Base-by-base conservation (phyloP, 1,284 basidiomycete species). In the Meripilus lineatus region DNA sequence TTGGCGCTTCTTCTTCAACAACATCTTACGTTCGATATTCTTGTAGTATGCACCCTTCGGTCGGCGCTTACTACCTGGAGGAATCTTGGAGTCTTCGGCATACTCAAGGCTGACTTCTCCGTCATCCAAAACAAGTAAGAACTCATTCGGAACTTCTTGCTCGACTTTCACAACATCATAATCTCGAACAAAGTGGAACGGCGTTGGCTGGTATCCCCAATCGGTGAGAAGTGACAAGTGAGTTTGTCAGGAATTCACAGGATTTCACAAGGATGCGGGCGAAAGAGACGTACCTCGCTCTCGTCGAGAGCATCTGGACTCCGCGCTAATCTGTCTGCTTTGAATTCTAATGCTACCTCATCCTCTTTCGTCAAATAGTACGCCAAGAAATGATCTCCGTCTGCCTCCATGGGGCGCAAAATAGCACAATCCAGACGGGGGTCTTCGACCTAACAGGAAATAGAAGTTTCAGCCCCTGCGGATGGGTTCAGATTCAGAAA, bases 351-450 rank as follows among this genome's bases (percentile, higher is more conserved):
- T 5, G 61, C 63, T 6, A 53, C 53, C 21, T 82, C 82, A 54
- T 93, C 89, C 44, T 90, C 84, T 54, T 78, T 73, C 1, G 90
- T 88, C 11, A 94, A 74, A 57, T 92, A 94, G 62, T 89, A 94
- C n/a, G 89, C 82, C 46, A 95, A 68, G 71, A 92, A 88, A 44
- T 89, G 85, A 58, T 93, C 88, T 21, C 89, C 87, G 41, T 89
- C 85, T 1, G 87, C 83, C 58, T 86, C 81, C 75, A 91, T 85
- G 0, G 93, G 90, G 28, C 91, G 80, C 41, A 95, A 69, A 48
- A 95, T 81, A 10, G 90, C 90, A 57, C 87, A 88, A 52, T 91
- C 84, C 45, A 93, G 58, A 8, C 91, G 77, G 24, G 87, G 79
- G 60, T 90, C 79, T 36, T 86, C 77, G 39, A 79, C 71, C 82